Percentiles rank a stretch among this genome's conserved stretches.
These are phyloP conservation scores for Fusarium decemcellulare DNA, from an alignment of 2,329 filamentous ascomycete species.

Conservation along the genomic window DNA sequence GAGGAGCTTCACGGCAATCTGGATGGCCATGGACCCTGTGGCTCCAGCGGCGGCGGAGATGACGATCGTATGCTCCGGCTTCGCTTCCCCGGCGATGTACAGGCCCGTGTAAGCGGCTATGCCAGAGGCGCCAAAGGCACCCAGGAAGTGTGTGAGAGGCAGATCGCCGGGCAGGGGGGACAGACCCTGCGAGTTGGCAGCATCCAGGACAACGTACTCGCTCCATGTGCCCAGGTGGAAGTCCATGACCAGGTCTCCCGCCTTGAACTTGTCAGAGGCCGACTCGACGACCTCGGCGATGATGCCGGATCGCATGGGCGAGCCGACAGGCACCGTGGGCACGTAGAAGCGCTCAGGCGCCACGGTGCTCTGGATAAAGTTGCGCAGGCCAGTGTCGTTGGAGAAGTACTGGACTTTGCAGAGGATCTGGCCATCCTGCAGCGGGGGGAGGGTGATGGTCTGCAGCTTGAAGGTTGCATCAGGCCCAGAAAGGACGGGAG, in stretches of 20 bases:
- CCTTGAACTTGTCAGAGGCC: constrained; percentile 42
- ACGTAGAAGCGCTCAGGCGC: constrained; percentile 48
- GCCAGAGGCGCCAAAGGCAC: constrained; percentile 48
- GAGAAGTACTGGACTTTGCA: constrained; percentile 47
- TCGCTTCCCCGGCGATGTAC: constrained; percentile 44
- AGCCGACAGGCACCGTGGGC: constrained; percentile 46
- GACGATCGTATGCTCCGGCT: constrained; percentile 47
- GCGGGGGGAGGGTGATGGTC: constrained; percentile 41
- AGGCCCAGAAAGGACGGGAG: constrained; percentile 44
- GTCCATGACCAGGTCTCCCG: constrained; percentile 47
- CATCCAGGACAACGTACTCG: constrained; percentile 46
- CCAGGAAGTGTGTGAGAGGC: constrained; percentile 46
- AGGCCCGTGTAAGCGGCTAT: constrained; percentile 46
- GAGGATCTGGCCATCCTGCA: constrained; percentile 47
- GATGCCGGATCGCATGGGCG: constrained; percentile 48
- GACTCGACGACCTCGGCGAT: constrained; percentile 49
- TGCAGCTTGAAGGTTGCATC: constrained; percentile 47
- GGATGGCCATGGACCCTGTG: constrained; percentile 49
- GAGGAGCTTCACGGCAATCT: constrained; percentile 47
- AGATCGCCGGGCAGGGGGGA: constrained; percentile 43
- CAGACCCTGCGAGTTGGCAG: constrained; percentile 43
- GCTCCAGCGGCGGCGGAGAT: constrained; percentile 48
- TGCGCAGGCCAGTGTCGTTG: constrained; percentile 48
- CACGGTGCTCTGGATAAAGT: constrained; percentile 48
- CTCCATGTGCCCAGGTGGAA: constrained; percentile 49